Evolutionary conservation across 345 rosid genomes (phyloP), one percentile per base, ranked within the genome.

Genomic region (Populus simonii): DNA sequence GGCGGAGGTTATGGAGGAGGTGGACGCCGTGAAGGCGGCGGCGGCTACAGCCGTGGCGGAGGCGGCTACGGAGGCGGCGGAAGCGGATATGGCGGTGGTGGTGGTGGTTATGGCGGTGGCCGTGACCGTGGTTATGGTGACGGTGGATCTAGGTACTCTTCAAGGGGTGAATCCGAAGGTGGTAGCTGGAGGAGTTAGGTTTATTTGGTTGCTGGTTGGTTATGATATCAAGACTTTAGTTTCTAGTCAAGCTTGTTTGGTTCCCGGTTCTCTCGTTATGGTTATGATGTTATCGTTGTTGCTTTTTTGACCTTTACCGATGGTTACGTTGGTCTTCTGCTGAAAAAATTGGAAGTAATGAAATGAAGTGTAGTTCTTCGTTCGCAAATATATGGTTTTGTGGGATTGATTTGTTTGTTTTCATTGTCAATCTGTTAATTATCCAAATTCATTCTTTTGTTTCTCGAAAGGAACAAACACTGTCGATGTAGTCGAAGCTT

Each of bases 161-260:
- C 88, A 3, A 81, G 92, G 65, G 88, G 89, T 1, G 81, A 90
- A 1, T 83, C 92, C 1, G 92, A 88, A 0, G 91, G 91, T 4
- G 91, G 91, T 10, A 85, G 29, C 89, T 91, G 92, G 94, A 88
- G 90, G 84, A 86, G 7, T 72, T 91, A 84, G 81, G n/a, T 12
- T 25, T 25, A 1, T 13, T 29, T 16, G 23, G 2, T 20, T 35
- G 18, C 6, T 8, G 43, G 1, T 10, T 16, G 35, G 35, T 8
- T 17, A 2, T 6, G 67, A 11, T 70, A n/a, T 66, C 16, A 7
- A 6, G 5, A 36, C 20, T 35, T 5, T 16, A 59, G 68, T 15
- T 23, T 10, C 5, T 23, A 59, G 65, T 9, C 9, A 9, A 3
- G 65, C 5, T 23, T 4, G 29, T 10, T 10, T 57, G 27, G 62